Evolutionary conservation across 192 early-diverging fungal genomes (phyloP).

Genomic region (Coemansia sp.): DNA sequence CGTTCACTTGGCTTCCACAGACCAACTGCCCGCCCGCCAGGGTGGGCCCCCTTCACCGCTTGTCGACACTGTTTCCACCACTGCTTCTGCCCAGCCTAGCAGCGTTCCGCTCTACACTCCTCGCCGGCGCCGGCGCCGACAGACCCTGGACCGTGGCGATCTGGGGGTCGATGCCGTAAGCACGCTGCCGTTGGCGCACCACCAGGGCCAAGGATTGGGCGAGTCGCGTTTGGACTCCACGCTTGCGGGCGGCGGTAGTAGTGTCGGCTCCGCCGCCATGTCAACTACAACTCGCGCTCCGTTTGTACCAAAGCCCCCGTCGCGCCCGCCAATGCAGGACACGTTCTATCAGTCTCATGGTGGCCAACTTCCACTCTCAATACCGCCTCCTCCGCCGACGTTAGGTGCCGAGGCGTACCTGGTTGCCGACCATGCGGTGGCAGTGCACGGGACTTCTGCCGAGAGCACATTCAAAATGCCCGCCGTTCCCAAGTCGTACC

Average conservation of each 20-base stretch:
- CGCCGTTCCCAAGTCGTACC: conserved; percentile 25
- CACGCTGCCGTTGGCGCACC: neutral
- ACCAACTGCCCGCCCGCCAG: conserved; percentile 22
- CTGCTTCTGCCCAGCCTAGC: neutral
- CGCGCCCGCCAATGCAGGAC: neutral
- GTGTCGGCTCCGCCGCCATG: neutral
- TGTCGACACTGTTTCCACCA: neutral
- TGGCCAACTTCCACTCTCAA: neutral
- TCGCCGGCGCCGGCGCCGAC: conserved; percentile 16
- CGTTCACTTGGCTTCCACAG: conserved; percentile 52
- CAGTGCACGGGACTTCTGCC: conserved; percentile 1
- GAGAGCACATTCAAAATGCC: conserved; percentile 4
- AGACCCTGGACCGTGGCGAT: conserved; percentile 6
- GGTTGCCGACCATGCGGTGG: neutral
- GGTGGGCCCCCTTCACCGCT: conserved; percentile 13
- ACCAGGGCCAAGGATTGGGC: neutral
- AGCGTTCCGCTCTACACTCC: neutral
- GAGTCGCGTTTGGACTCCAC: neutral
- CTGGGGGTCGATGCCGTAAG: conserved; percentile 2
- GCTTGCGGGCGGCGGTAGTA: neutral
- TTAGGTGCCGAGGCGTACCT: neutral
- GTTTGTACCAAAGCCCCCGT: conserved; percentile 1
- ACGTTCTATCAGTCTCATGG: neutral
- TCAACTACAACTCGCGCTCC: neutral
- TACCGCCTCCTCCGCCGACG: neutral